Evolutionary conservation across 345 rosid species (phyloP).

Genomic region (Lepidium sativum): DNA sequence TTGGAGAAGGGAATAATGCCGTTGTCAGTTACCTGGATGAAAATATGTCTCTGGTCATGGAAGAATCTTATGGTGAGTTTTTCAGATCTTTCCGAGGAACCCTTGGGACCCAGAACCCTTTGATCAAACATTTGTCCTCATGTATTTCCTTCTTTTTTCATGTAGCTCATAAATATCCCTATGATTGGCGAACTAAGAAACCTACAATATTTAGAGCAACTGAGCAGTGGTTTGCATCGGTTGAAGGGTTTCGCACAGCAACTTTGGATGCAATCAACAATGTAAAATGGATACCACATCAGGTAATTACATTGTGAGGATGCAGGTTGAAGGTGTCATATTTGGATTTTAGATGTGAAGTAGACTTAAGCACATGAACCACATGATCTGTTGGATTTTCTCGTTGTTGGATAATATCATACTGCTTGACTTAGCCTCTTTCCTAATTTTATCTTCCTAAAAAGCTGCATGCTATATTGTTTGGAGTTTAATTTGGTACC

Average conservation of each 20-base stretch:
- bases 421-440: neutral
- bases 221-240: slow-evolving; percentile 99
- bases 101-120: neutral
- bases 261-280: slow-evolving; percentile 76
- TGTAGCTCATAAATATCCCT: slow-evolving; percentile 90
- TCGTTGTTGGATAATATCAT: neutral
- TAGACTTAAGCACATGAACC: neutral
- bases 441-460: neutral
- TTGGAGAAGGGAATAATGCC: slow-evolving; percentile 83
- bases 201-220: slow-evolving; percentile 98
- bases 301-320: slow-evolving; percentile 38
- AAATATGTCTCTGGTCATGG: slow-evolving; percentile 57
- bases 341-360: neutral
- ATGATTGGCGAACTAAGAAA: slow-evolving; percentile 95
- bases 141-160: slow-evolving; percentile 4
- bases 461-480: neutral
- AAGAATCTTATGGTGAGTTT: slow-evolving; percentile 77
- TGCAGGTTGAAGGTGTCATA: neutral
- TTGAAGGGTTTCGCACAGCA: slow-evolving; percentile 75
- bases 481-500: neutral
- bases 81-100: neutral
- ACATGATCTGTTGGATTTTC: neutral
- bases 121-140: neutral
- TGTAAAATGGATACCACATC: slow-evolving; percentile 88
- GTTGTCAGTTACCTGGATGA: slow-evolving; percentile 74